Conservation (phyloP, 306 rosid species). For the Vicia faba region DNA sequence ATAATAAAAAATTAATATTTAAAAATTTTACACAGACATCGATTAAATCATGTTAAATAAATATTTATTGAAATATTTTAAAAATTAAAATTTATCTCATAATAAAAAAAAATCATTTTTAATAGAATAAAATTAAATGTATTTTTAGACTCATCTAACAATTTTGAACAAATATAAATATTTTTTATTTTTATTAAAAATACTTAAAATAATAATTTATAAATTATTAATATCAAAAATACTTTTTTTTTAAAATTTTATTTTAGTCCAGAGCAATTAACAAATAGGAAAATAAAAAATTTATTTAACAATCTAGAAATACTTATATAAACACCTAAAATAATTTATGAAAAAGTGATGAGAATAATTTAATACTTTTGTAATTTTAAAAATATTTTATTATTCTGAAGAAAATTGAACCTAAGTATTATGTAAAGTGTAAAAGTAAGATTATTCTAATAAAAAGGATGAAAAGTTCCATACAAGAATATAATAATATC, state of each 20-base stretch:
- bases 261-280: no score
- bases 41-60: no score
- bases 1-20: no score
- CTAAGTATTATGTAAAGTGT: neutral
- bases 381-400: neutral
- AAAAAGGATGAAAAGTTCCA: slow-evolving; percentile 14
- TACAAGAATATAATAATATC: neutral
- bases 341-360: neutral
- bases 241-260: neutral
- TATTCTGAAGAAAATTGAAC: neutral
- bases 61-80: no score
- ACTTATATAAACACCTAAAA: neutral
- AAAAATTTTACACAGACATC: no score
- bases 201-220: no score
- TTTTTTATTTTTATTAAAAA: no score
- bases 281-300: no score
- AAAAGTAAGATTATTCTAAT: slow-evolving; percentile 25
- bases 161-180: no score
- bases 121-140: neutral
- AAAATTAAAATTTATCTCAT: no score
- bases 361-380: neutral
- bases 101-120: no score
- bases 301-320: neutral
- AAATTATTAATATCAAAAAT: no score
- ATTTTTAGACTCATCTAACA: neutral